Evolutionary conservation across 768 basidiomycete genomes (phyloP), one percentile per base, ranked within the genome.

Genomic region (Leccinum subgranulosum): DNA sequence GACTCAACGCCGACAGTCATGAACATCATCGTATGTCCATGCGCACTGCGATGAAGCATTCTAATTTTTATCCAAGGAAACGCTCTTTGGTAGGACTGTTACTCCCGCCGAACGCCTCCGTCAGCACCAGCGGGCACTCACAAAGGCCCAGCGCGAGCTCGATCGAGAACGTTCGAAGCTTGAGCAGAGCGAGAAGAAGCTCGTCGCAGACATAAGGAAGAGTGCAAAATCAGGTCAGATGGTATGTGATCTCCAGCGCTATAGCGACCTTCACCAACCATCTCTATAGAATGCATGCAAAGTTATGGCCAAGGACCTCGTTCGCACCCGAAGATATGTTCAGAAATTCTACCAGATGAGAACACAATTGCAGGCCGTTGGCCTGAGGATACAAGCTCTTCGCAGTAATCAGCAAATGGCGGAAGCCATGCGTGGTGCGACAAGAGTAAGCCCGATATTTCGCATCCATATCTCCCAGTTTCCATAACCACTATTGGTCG

Each of bases 321-420:
- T 98, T 61, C 85, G 97, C 62, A 98, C 96, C 11, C 82, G 97
- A 50, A 84, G 91, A 67, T 98, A 99, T 70, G 81, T 94, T 25
- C 94, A 98, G 76, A 98, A 98, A 73, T 99, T 99, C 79, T 92
- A 97, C 70, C 93, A 95, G 70, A 98, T 99, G 96, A 85, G 92
- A 56, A 98, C 97, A 3, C 97, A 98, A 70, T 82, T 99, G 2
- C 97, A 99, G 74, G 97, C 96, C 6, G 92, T 99, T 43, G 86
- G 90, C 11, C 79, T 99, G 56, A 82, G 97, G 60, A 96, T 99
- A 80, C 97, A 99, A 74, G 94, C 94, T 7, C 79, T 99, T 57
- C 79, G 97, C 68, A 95, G 92, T 70, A 98, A 98, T 70, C 94
- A 98, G 72, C 93, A 96, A 76, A 99, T 99, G 97, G 96, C 95